A percentile compares a stretch with the other conserved stretches of the same genome.
Evolutionary conservation across 2,329 filamentous ascomycete species (phyloP).

Genomic region (Byssoonygena ceratinophila): DNA sequence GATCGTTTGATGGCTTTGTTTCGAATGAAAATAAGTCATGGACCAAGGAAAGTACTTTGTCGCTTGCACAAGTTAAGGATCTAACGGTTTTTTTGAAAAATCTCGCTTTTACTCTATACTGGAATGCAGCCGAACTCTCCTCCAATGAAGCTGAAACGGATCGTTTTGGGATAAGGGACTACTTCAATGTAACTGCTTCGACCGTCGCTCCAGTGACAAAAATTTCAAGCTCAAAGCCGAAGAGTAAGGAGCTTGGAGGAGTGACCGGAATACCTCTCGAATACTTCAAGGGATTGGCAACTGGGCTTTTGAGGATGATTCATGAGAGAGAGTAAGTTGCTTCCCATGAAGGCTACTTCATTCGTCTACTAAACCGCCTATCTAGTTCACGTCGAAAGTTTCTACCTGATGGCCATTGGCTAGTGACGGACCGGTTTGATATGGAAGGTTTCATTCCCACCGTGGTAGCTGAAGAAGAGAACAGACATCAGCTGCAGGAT

Average conservation of each 20-base stretch:
- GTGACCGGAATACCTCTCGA: slow-evolving; percentile 64
- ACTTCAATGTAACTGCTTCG: slow-evolving; percentile 31
- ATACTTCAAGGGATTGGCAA: slow-evolving; percentile 69
- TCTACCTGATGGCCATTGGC: slow-evolving; percentile 73
- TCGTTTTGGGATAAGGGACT: slow-evolving; percentile 37
- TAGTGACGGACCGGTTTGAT: slow-evolving; percentile 81
- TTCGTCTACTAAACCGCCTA: neutral
- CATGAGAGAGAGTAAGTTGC: slow-evolving; percentile 66
- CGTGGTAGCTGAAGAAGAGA: slow-evolving; percentile 79
- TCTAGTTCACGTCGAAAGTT: slow-evolving; percentile 68
- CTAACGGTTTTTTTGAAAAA: slow-evolving; percentile 83
- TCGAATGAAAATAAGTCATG: slow-evolving; percentile 45
- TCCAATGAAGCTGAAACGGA: slow-evolving; percentile 32
- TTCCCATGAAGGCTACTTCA: too few relatives aligned
- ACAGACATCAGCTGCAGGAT: slow-evolving; percentile 55
- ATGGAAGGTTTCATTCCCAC: slow-evolving; percentile 79
- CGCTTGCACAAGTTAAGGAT: slow-evolving; percentile 57
- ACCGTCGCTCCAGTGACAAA: slow-evolving; percentile 18
- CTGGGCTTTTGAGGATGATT: slow-evolving; percentile 69
- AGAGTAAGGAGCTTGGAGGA: slow-evolving; percentile 45
- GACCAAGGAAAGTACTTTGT: slow-evolving; percentile 55
- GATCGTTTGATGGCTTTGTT: slow-evolving; percentile 32
- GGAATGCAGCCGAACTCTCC: slow-evolving; percentile 59
- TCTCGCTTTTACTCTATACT: slow-evolving; percentile 78
- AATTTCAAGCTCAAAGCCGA: slow-evolving; percentile 31